Evolutionary conservation across 1,139 yeast genomes (phyloP).

Genomic region (Blastobotrys petasosporus): DNA sequence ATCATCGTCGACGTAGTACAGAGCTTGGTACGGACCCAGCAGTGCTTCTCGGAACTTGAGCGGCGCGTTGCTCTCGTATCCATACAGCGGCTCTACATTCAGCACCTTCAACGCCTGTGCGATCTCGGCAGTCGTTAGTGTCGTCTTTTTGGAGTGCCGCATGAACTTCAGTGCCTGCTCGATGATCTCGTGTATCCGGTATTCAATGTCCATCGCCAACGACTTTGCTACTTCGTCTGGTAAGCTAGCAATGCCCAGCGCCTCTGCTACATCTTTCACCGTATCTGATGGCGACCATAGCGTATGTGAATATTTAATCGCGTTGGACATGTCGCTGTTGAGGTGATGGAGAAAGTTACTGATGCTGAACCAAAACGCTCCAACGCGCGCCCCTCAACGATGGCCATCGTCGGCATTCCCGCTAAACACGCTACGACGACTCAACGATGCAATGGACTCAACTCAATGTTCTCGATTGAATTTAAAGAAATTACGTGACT

Average conservation of each 20-base stretch:
- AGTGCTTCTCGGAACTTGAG: slow-evolving; percentile 72
- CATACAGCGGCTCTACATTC: slow-evolving; percentile 65
- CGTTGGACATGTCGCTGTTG: slow-evolving; percentile 14
- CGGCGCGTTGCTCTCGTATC: slow-evolving; percentile 45
- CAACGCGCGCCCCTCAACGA: too few species aligned
- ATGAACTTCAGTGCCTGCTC: slow-evolving; percentile 95
- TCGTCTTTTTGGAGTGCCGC: slow-evolving; percentile 86
- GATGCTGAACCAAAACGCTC: too few species aligned
- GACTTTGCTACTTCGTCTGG: slow-evolving; percentile 93
- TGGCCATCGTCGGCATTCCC: too few species aligned
- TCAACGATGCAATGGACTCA: too few species aligned
- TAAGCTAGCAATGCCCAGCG: slow-evolving; percentile 68
- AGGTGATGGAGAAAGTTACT: too few species aligned
- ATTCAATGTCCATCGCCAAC: slow-evolving; percentile 97
- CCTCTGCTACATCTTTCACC: slow-evolving; percentile 92
- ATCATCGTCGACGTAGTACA: slow-evolving; percentile 85
- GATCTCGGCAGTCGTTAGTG: slow-evolving; percentile 75
- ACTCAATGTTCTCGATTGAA: too few species aligned
- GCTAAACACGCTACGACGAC: too few species aligned
- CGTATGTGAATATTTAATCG: slow-evolving; percentile 68
- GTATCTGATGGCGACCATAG: slow-evolving; percentile 98
- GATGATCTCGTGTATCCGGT: slow-evolving; percentile 87
- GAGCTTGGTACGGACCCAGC: slow-evolving; percentile 89
- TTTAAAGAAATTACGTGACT: too few species aligned
- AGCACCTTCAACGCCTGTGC: slow-evolving; percentile 75